A percentile compares a stretch with the other conserved stretches of the same genome.
These are phyloP conservation scores for Ormosia emarginata DNA, from an alignment of 306 rosid genomes.

Conservation along the genomic window DNA sequence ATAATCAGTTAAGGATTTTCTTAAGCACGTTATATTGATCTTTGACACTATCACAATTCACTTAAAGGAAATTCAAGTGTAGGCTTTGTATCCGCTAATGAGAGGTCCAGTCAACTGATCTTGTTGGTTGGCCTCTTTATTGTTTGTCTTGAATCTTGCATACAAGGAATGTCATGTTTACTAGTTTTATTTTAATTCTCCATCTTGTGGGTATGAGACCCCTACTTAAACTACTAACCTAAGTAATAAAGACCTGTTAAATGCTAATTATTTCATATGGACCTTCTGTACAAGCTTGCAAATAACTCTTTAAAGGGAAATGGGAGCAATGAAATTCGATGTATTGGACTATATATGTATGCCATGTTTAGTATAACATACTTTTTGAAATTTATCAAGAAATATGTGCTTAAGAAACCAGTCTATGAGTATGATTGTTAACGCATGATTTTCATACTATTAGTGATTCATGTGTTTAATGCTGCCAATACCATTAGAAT, in stretches of 20 bases:
- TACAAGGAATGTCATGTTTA: too few relatives aligned
- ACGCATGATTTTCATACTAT: background rate
- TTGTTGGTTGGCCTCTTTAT: background rate
- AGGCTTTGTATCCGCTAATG: background rate
- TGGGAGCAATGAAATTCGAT: background rate
- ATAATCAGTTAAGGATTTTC: background rate
- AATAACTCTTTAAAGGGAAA: background rate
- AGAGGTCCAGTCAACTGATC: background rate
- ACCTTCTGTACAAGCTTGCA: background rate
- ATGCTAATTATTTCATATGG: background rate
- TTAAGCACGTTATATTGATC: background rate
- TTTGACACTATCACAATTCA: background rate
- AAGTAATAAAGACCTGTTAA: background rate
- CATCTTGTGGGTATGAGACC: too few relatives aligned
- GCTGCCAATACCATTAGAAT: background rate
- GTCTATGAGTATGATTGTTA: background rate
- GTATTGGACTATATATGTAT: background rate
- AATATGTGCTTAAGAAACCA: background rate
- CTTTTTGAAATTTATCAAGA: background rate
- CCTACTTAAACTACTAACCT: too few relatives aligned
- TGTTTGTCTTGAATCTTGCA: too few relatives aligned
- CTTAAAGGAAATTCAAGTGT: background rate
- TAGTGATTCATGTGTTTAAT: background rate
- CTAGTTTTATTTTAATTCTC: too few relatives aligned
- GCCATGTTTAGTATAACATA: background rate